A percentile compares a stretch with the other conserved stretches of the same genome.
Evolutionary conservation across 345 rosid genomes (phyloP).

Genomic region (Aquilaria yunnanensis): DNA sequence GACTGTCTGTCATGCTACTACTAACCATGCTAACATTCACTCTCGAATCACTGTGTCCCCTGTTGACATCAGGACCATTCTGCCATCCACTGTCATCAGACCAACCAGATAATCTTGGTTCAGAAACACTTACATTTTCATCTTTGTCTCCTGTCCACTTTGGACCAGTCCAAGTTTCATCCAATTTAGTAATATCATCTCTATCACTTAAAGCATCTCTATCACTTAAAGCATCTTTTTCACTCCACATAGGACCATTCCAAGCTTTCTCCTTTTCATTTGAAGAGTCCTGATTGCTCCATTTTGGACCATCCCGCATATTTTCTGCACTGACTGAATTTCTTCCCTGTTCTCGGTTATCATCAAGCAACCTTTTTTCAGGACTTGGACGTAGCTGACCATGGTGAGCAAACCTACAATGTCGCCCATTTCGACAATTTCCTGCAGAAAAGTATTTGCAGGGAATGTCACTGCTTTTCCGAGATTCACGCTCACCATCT

Average conservation of each 20-base stretch:
- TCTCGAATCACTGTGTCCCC: constrained; percentile 15
- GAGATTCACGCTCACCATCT: constrained; percentile 36
- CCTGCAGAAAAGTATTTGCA: constrained; percentile 87
- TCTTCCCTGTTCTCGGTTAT: constrained; percentile 24
- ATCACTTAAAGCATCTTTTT: constrained; percentile 17
- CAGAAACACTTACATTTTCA: constrained; percentile 24
- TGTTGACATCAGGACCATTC: constrained; percentile 21
- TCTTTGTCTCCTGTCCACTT: constrained; percentile 26
- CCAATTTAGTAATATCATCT: constrained; percentile 6
- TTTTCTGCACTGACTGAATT: constrained; percentile 32
- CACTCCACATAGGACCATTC: constrained; percentile 42
- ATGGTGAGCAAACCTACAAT: constrained; percentile 79
- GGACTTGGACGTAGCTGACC: constrained; percentile 40
- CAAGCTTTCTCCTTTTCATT: constrained; percentile 16
- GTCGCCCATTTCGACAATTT: constrained; percentile 69
- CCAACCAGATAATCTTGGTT: constrained; percentile 26
- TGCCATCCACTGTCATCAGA: constrained; percentile 31
- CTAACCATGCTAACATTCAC: constrained; percentile 19
- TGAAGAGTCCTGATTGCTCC: constrained; percentile 21
- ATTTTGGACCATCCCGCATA: constrained; percentile 32
- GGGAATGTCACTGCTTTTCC: constrained; percentile 42
- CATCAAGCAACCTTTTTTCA: constrained; percentile 41
- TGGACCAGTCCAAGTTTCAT: constrained; percentile 13
- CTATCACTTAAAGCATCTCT: constrained; percentile 14
- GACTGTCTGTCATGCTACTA: constrained; percentile 18